phyloP scores from a whole-genome alignment of 352 stramenopile species.

The Phytopythium sindhum region DNA sequence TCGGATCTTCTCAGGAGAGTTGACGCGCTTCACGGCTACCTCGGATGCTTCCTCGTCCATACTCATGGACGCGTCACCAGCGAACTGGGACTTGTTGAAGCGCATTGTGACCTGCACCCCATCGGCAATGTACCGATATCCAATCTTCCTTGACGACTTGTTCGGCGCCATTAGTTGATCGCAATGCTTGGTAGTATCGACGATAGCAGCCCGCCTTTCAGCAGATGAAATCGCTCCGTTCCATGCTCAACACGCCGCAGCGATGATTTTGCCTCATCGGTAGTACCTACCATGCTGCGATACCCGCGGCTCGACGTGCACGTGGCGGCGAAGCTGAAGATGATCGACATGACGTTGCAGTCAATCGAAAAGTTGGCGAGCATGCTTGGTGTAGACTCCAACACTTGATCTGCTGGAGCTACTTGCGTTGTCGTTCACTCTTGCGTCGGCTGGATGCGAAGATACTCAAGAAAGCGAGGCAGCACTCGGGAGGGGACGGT shows the following conservation, averaged over 20 bases:
- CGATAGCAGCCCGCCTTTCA: too few species aligned
- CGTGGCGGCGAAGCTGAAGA: neutral
- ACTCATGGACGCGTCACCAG: neutral
- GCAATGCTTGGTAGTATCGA: too few species aligned
- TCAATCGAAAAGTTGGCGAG: neutral
- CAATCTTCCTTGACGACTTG: neutral
- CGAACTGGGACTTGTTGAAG: neutral
- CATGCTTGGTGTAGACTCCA: too few species aligned
- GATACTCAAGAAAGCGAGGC: neutral
- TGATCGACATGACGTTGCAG: neutral
- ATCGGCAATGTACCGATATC: neutral
- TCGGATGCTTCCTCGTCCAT: neutral
- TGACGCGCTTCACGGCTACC: slow-evolving; percentile 6
- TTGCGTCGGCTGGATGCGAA: neutral
- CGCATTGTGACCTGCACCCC: neutral
- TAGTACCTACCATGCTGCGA: too few species aligned
- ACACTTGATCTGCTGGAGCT: neutral
- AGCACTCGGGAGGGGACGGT: neutral
- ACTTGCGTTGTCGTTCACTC: neutral
- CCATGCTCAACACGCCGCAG: too few species aligned
- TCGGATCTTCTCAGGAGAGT: slow-evolving; percentile 11
- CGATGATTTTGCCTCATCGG: too few species aligned
- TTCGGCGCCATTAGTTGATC: neutral
- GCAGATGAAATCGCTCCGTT: too few species aligned
- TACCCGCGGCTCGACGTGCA: neutral